These are phyloP conservation scores for Kockiozyma suomiensis DNA, from an alignment of 805 yeast species.

Conservation along the genomic window DNA sequence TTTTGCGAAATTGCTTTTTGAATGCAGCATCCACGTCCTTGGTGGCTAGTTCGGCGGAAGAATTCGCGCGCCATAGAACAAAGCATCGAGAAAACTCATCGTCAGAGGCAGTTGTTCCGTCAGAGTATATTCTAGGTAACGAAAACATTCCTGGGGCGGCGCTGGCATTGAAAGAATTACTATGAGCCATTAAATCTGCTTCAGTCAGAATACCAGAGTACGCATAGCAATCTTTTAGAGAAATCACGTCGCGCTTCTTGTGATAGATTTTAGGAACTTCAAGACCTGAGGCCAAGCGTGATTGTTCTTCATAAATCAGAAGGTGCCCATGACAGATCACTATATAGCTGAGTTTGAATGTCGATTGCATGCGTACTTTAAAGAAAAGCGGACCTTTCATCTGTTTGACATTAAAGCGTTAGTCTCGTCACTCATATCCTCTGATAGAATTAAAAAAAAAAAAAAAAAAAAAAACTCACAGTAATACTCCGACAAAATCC, in stretches of 20 bases:
- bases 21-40: constrained; percentile 11
- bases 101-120: constrained; percentile 85
- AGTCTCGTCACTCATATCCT: not conserved
- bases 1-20: constrained; percentile 18
- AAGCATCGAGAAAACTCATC: constrained; percentile 75
- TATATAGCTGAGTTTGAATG: constrained; percentile 63
- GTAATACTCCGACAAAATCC: constrained; percentile 63
- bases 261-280: constrained; percentile 54
- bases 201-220: constrained; percentile 70
- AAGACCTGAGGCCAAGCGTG: constrained; percentile 52
- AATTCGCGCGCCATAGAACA: constrained; percentile 63
- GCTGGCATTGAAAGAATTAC: constrained; percentile 19
- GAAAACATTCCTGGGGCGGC: constrained; percentile 42
- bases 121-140: constrained; percentile 71
- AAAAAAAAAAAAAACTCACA: constrained; percentile 27
- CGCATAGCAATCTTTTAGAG: constrained; percentile 68
- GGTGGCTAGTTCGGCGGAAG: not conserved
- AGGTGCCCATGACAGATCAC: constrained; percentile 72
- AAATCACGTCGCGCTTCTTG: constrained; percentile 58
- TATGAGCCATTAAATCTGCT: constrained; percentile 53
- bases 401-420: not conserved
- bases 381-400: constrained; percentile 67
- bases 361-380: constrained; percentile 68
- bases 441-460: too few relatives aligned
- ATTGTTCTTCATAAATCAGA: constrained; percentile 56